Evolutionary conservation across 495 filamentous ascomycete species (phyloP), one percentile per base, ranked within the genome.

Genomic region (Aspergillus ostianus): DNA sequence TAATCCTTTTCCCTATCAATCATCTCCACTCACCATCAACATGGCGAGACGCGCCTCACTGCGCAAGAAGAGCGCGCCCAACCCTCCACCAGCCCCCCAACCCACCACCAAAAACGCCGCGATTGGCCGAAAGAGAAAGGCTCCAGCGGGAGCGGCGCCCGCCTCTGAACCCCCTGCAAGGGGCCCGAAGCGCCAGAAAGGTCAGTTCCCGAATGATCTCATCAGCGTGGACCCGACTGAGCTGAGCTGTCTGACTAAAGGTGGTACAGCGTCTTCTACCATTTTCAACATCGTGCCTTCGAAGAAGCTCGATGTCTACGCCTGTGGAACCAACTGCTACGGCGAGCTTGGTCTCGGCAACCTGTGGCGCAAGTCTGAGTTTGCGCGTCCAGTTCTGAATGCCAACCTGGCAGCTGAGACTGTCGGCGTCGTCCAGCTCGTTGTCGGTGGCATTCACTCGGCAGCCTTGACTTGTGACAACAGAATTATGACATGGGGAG

Each of bases 401-500:
- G 64, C 75, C 23, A 66, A 70, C 47, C 75, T 85, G 12, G 74
- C 81, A 32, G 63, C 59, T 0, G 56, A 59, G 5, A 73, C 71
- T 12, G 77, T 84, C 47, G 81, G 84, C 9, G 72, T 89, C 27
- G 85, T 90, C 21, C 77, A 82, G 36, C 64, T 90, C 9, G 83
- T 85, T 45, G 76, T 81, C 48, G 88, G 87, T 23, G 87, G 85
- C 29, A 88, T 90, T 84, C 88, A 91, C 59, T 76, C 75, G 46
- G 74, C 83, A 51, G 87, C 84, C 6, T 76, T 91, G 2, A 90
- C 88, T 17, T 67, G 79, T 13, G 83, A 90, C 62, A 88, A 88
- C 68, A 76, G 78, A 60, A 83, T 91, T 52, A 70, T 87, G 32
- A 87, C 87, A 2, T 90, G 88, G 88, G 88, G 88, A 56, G 87